Evolutionary conservation across 2,329 filamentous ascomycete species (phyloP), one percentile per base, ranked within the genome.

Genomic region (Monosporascus sp.): DNA sequence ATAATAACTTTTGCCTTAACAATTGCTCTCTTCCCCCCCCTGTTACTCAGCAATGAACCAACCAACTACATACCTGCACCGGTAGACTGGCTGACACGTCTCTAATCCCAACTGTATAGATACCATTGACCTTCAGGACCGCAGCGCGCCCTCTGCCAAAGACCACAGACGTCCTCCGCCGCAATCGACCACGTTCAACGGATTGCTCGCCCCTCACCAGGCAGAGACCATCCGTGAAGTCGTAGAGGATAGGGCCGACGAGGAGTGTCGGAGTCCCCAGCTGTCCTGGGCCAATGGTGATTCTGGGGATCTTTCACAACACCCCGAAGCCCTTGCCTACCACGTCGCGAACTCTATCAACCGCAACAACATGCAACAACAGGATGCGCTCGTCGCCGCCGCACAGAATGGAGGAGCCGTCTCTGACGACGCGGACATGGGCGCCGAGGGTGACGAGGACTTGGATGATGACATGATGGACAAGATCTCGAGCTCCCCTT

Each of bases 401-500:
- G 80, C 82, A 60, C 82, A 85, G 62, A 85, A 86, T 71, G 83
- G 81, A 56, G 80, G 79, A 58, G 60, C 73, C 58, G 73, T 75
- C 48, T 74, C 82, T 61, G 85, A 88, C 58, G 83, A 80, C n/a
- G 41, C 8, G 48, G 85, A 89, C 58, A 73, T 83, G 65, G 81
- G 87, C 62, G 82, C 83, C 60, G 84, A 83, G 48, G 86, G 87
- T 63, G 88, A 89, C 56, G 88, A 89, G 62, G 82, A 89, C 64
- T 75, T 91, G 70, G 91, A 95, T 67, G 79, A 97, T 72, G 93
- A 97, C 72, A 86, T 96, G 85, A 90, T 96, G 88, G 94, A 97
- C 77, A 94, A 94, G 73, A 97, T 99, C 61, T 97, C 93, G 65
- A 97, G 92, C 73, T 97, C 93, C 65, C 94, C 94, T 68, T 97